Evolutionary conservation across 2,329 filamentous ascomycete genomes (phyloP), one percentile per base, ranked within the genome.

Genomic region (Fusarium sp.): DNA sequence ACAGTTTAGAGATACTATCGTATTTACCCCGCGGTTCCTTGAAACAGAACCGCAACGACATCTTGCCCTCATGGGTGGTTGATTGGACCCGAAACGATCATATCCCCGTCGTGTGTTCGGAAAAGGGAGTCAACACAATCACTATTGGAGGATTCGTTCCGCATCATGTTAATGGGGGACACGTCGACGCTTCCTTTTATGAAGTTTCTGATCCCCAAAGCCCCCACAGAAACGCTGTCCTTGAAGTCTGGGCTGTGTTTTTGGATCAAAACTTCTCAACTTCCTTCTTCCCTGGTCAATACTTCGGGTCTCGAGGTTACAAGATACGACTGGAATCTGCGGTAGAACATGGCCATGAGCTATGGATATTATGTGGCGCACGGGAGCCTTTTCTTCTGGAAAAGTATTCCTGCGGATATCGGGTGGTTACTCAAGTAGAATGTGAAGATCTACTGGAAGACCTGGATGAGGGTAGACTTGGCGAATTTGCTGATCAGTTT

Each of bases 61-160:
- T 2, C 0, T 7, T 62, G 1, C 60, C 60, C 6, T 63, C 60
- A 0, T 63, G 60, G 60, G 60, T n/a, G 3, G 10, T 54, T 1
- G 28, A 61, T 8, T 61, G 56, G 59, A 23, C 10, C 8, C 17
- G 6, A 11, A 38, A 36, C 2, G 23, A 19, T 4, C 28, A 9
- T 7, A 30, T 12, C 23, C 1, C n/a, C 20, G 15, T 10, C n/a
- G 8, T 11, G 17, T 26, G 9, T 20, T 20, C 11, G 4, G 8
- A 14, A 15, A 12, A 14, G 3, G 17, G 20, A 15, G 8, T 28
- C 8, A 8, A 45, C 17, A 10, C 3, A 4, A 21, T 19, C 11
- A 46, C 12, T 17, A 19, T 36, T 36, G 34, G 34, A 17, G 43
- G 26, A 3, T 32, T 32, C 7, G 5, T 46, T 14, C n/a, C 26